phyloP scores from a whole-genome alignment of 805 yeast genomes.

The Metschnikowia cubensis region DNA sequence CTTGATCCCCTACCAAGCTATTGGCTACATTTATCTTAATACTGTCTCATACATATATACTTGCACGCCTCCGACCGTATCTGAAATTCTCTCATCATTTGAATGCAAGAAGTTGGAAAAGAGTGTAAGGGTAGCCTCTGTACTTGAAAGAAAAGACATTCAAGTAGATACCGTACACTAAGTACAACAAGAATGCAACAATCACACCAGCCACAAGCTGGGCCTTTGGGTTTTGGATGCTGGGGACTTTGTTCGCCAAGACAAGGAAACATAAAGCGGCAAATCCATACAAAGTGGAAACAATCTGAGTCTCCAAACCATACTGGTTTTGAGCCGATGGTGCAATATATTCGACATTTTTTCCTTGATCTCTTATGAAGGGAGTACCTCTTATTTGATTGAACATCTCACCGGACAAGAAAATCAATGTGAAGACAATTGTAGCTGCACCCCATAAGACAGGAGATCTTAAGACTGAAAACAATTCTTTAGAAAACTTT shows the following conservation, averaged over 20 bases:
- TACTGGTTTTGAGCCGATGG: conserved; percentile 49
- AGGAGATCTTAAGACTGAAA: conserved; percentile 44
- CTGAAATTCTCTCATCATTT: not conserved
- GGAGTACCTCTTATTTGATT: conserved; percentile 77
- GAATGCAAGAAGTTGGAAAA: conserved; percentile 30
- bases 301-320: conserved; percentile 86
- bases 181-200: conserved; percentile 44
- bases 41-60: not conserved
- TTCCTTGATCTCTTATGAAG: conserved; percentile 11
- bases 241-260: conserved; percentile 56
- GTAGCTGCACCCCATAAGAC: conserved; percentile 70
- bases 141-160: conserved; percentile 67
- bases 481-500: conserved; percentile 30
- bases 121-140: conserved; percentile 69
- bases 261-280: conserved; percentile 58
- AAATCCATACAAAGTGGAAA: conserved; percentile 68
- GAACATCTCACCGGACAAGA: conserved; percentile 91
- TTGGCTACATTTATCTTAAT: not conserved
- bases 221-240: conserved; percentile 38
- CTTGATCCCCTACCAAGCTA: not conserved
- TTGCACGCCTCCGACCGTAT: not conserved
- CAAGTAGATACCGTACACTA: conserved; percentile 61
- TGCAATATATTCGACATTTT: conserved; percentile 11
- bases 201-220: conserved; percentile 47
- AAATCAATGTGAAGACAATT: conserved; percentile 60